Evolutionary conservation across 495 filamentous ascomycete genomes (phyloP).

Genomic region (Penicillium desertorum): DNA sequence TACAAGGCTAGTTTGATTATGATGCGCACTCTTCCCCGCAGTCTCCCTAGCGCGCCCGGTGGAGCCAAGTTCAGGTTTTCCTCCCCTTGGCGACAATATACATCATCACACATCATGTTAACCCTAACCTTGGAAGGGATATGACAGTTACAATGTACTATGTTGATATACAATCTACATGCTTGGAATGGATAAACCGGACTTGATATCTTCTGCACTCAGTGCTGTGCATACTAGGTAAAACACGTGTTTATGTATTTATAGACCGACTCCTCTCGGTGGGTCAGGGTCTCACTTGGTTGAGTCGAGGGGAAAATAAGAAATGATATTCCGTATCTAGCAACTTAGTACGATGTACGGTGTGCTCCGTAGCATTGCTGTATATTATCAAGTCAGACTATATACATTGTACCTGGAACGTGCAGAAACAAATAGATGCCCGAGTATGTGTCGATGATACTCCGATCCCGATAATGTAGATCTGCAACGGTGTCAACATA

Average conservation of each 20-base stretch:
- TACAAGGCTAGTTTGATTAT: conserved; percentile 28
- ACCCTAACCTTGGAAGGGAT: too few relatives aligned
- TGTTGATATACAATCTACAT: background rate
- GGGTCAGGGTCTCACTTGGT: conserved; percentile 16
- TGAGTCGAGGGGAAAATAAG: background rate
- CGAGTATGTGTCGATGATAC: background rate
- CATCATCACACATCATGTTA: conserved; percentile 3
- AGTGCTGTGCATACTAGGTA: background rate
- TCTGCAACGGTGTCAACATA: conserved; percentile 5
- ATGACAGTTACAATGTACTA: background rate
- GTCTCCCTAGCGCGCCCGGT: conserved; percentile 21
- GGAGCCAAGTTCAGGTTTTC: conserved; percentile 17
- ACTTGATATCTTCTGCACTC: background rate
- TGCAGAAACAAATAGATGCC: background rate
- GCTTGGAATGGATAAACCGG: background rate
- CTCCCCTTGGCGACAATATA: conserved; percentile 17
- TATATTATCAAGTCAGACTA: background rate
- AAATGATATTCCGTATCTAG: background rate
- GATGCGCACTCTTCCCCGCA: conserved; percentile 33
- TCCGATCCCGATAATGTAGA: conserved; percentile 8
- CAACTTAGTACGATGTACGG: too few relatives aligned
- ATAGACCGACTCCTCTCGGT: background rate
- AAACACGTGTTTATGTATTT: background rate
- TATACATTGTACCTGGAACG: background rate
- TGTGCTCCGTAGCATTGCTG: too few relatives aligned